A percentile compares a stretch with the other conserved stretches of the same genome.
These are phyloP conservation scores for Hirsutella thompsonii DNA, from an alignment of 2,329 filamentous ascomycete species.

Conservation along the genomic window DNA sequence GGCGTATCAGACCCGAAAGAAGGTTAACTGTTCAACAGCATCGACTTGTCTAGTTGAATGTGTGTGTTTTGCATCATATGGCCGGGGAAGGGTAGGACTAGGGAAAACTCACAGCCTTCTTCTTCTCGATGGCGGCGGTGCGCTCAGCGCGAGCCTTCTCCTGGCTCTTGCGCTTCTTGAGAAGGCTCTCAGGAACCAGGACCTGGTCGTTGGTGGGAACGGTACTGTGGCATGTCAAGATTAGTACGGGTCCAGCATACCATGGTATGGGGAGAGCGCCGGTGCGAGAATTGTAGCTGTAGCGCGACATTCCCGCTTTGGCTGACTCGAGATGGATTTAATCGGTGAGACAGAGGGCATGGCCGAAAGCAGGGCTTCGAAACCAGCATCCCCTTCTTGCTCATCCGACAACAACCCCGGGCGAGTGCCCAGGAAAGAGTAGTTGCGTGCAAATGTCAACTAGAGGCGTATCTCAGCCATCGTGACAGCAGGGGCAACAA, in stretches of 20 bases:
- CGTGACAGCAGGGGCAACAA: constrained; percentile 39
- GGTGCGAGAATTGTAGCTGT: constrained; percentile 86
- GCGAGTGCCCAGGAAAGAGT: constrained; percentile 26
- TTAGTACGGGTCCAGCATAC: constrained; percentile 67
- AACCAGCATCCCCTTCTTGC: constrained; percentile 12
- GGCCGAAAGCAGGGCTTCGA: constrained; percentile 1
- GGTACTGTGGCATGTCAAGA: constrained; percentile 58
- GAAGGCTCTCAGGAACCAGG: constrained; percentile 95
- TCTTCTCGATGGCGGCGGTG: constrained; percentile 66
- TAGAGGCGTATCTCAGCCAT: constrained; percentile 14
- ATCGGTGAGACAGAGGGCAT: constrained; percentile 50
- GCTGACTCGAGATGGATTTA: constrained; percentile 75
- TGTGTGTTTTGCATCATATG: constrained; percentile 79
- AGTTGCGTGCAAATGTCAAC: constrained; percentile 16
- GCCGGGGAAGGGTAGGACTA: constrained; percentile 14
- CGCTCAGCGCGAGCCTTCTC: constrained; percentile 96
- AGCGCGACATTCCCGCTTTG: constrained; percentile 85
- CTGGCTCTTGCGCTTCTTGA: constrained; percentile 99
- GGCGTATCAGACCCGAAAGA: constrained; percentile 94
- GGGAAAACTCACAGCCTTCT: constrained; percentile 69
- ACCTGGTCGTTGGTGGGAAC: constrained; percentile 92
- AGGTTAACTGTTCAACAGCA: constrained; percentile 92
- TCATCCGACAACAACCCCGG: constrained; percentile 69
- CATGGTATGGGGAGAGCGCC: constrained; percentile 54
- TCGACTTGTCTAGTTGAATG: constrained; percentile 89